Base-by-base conservation (phyloP, 495 filamentous ascomycete species). In the Cenococcum geophilum region DNA sequence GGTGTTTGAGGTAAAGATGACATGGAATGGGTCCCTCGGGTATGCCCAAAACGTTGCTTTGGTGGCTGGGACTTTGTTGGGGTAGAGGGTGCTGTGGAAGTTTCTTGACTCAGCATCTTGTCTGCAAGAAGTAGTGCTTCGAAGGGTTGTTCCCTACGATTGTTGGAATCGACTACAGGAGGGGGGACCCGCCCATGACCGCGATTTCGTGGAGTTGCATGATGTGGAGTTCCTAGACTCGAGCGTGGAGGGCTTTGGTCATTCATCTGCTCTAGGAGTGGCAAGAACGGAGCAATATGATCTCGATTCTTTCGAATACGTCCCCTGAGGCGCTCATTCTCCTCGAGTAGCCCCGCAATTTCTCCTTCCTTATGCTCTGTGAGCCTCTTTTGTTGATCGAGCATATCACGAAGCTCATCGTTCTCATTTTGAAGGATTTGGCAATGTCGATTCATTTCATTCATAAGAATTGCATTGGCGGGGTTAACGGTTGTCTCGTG, bases 281-380 rank as follows among this genome's bases (percentile, higher is more conserved):
- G 62, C 81, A 78, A 58, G 87, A 63, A 62, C 5, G 65, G 65
- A 20, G 61, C 86, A 62, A 95, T 82, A 70, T 95, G 91, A 66
- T 89, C 83, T 34, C 92, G 80, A 64, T 96, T 96, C 71, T 95
- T 87, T 25, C 87, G 80, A 57, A 98, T 96, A 57, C 93, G 86
- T 56, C 83, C 85, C 57, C 88, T 84, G 43, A 96, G 75, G 67
- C 85, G 79, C n/a, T 82, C 77, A 61, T 88, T 89, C 64, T 92
- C 85, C 57, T 92, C 88, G 16, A 71, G 71, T 8, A 91, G 76
- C 23, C 77, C 77, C 16, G 76, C 76, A 16, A 88, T 80, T 68
- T 93, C 83, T 35, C 88, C 87, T 22, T 86, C 82, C 62, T 85
- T 80, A 45, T 82, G 75, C 51, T 80, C 76, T 43, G 95, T 87